These are phyloP conservation scores for Sarocladium strictum DNA, from an alignment of 2,329 filamentous ascomycete genomes.

Conservation along the genomic window DNA sequence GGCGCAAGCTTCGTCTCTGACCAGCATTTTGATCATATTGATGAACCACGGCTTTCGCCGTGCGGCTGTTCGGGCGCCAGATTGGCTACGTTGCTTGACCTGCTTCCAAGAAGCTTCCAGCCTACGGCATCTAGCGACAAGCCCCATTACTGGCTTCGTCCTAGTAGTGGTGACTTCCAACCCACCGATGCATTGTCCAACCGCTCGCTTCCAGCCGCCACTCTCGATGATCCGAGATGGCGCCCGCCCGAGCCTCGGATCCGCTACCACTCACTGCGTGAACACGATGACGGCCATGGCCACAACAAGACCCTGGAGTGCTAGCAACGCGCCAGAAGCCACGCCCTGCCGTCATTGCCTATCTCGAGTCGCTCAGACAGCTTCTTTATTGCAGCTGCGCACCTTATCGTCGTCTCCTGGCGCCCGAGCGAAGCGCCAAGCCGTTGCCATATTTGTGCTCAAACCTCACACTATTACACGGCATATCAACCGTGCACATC, in stretches of 20 bases:
- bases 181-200: background rate
- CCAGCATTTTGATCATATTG: too few relatives aligned
- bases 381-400: too few relatives aligned
- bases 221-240: background rate
- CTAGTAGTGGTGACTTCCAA: background rate
- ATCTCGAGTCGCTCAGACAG: too few relatives aligned
- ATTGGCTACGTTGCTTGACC: background rate
- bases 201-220: background rate
- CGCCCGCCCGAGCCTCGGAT: background rate
- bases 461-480: background rate
- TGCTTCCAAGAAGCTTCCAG: background rate
- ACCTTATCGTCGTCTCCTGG: too few relatives aligned
- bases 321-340: too few relatives aligned
- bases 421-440: background rate
- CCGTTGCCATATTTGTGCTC: background rate
- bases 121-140: background rate
- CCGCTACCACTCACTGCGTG: too few relatives aligned
- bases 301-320: too few relatives aligned
- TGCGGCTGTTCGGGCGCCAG: background rate
- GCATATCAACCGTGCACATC: background rate
- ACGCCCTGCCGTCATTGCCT: too few relatives aligned
- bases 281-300: too few relatives aligned
- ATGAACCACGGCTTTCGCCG: background rate
- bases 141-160: background rate
- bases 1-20: background rate